Base-by-base conservation (phyloP, 257 asterid species). In the Nemophila menziesii region DNA sequence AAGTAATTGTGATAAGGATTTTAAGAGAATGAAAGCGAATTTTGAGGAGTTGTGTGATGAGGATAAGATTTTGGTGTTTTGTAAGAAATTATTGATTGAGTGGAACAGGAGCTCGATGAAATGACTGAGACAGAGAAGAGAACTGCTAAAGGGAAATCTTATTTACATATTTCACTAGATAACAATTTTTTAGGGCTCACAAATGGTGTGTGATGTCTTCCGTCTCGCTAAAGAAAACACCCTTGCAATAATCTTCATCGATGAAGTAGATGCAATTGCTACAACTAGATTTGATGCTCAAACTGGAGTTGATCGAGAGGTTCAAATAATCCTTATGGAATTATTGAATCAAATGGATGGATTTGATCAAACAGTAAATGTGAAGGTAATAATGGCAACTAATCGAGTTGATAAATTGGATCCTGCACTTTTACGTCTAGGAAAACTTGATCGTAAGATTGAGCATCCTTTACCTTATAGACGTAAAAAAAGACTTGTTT, bases 281-380 rank as follows among this genome's bases (percentile, higher is more conserved):
- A 33, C 12, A 27, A 10, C 55, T 66, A 83, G n/a, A n/a, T n/a
- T n/a, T n/a, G n/a, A n/a, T n/a, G n/a, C 95, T 44, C 95, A 84
- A 60, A 84, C 86, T 11, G 95, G 93, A 48, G 95, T 93, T 57
- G 95, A 84, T 53, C 67, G 93, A 65, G 95, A 79, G 66, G 93
- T 83, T 54, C 95, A 83, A 73, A 69, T 92, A 17, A 83, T 83
- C 47, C 86, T 83, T 41, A 77, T 80, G 90, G 93, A 84, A 59
- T 61, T 84, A 50, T 63, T 84, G 40, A 80, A 84, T 72, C 94
- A 83, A 82, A 84, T 84, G 95, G 93, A 84, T 56, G 95, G 95
- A 20, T 80, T 84, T 66, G 95, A 80, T 59, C 95, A 80, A 62
- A 74, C 93, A 0, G 95, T 83, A 34, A 83, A 83, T 48, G 94